Percentiles rank a stretch among this genome's conserved stretches.
Conservation (phyloP, 2,329 filamentous ascomycete genomes). For the Sporothrix sp. region DNA sequence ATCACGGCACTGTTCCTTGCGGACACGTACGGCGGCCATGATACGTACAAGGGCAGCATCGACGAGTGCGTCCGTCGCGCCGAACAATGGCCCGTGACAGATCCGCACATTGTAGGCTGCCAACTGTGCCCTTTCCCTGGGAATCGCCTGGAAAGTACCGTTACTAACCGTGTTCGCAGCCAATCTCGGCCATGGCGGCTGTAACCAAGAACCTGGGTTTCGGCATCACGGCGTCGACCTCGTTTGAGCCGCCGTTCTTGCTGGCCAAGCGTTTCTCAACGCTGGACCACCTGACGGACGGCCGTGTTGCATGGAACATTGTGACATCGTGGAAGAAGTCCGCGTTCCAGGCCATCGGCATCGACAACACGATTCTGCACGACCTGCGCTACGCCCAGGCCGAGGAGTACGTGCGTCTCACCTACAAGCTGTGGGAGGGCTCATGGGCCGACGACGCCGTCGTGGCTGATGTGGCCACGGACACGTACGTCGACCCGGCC, state of each 20-base stretch:
- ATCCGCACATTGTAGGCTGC: constrained; percentile 48
- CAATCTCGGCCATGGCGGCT: constrained; percentile 14
- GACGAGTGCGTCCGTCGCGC: constrained; percentile 53
- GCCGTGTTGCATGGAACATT: constrained; percentile 18
- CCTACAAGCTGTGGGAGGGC: constrained; percentile 18
- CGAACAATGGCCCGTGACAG: constrained; percentile 56
- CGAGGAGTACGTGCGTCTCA: constrained; percentile 18
- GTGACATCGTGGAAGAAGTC: constrained; percentile 18
- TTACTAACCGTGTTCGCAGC: too few relatives aligned
- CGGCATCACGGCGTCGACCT: constrained; percentile 12
- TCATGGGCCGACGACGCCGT: constrained; percentile 17
- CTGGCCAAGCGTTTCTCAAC: constrained; percentile 13
- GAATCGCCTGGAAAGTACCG: too few relatives aligned
- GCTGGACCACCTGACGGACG: constrained; percentile 14
- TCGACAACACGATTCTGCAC: constrained; percentile 15
- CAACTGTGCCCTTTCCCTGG: too few relatives aligned
- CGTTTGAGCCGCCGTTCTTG: constrained; percentile 8
- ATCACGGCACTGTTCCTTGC: constrained; percentile 32
- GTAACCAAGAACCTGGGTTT: constrained; percentile 15
- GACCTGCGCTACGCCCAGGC: constrained; percentile 19
- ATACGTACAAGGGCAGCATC: constrained; percentile 49
- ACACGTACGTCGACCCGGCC: constrained; percentile 10
- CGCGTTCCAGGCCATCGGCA: constrained; percentile 16
- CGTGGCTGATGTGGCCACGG: not conserved
- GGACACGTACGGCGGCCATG: constrained; percentile 55